Conservation (phyloP, 257 asterid species). For the Solanum peruvianum region DNA sequence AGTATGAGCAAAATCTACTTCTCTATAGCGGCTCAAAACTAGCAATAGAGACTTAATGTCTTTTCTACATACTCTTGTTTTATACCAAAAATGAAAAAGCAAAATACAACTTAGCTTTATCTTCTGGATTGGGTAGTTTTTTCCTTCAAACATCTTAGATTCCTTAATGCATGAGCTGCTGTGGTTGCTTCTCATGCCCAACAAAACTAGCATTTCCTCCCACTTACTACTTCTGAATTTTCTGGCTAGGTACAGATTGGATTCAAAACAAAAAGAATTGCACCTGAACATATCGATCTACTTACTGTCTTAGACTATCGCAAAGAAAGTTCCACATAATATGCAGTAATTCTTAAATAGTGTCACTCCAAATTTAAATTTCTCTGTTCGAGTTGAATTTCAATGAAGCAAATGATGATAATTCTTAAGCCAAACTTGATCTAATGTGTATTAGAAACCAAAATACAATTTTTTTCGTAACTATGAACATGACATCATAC, state of each 20-base stretch:
- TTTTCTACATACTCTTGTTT: neutral
- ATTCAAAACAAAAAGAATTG: neutral
- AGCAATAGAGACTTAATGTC: neutral
- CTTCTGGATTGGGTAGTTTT: neutral
- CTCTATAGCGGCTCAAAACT: neutral
- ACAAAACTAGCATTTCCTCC: neutral
- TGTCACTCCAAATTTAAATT: neutral
- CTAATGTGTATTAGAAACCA: neutral
- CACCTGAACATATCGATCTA: neutral
- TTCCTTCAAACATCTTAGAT: neutral
- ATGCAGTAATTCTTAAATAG: neutral
- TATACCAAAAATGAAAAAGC: neutral
- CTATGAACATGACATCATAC: neutral
- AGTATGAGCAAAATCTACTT: neutral
- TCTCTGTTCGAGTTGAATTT: neutral
- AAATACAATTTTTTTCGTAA: neutral
- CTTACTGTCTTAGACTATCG: neutral
- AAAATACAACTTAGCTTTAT: neutral
- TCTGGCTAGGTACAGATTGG: neutral
- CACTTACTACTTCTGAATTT: neutral
- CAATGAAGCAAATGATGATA: neutral
- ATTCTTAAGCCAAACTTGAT: neutral
- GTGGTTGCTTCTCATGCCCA: neutral
- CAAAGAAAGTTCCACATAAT: neutral
- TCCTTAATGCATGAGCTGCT: neutral